phyloP scores from a whole-genome alignment of 2,329 filamentous ascomycete genomes.

The Pseudogymnoascus sp. region DNA sequence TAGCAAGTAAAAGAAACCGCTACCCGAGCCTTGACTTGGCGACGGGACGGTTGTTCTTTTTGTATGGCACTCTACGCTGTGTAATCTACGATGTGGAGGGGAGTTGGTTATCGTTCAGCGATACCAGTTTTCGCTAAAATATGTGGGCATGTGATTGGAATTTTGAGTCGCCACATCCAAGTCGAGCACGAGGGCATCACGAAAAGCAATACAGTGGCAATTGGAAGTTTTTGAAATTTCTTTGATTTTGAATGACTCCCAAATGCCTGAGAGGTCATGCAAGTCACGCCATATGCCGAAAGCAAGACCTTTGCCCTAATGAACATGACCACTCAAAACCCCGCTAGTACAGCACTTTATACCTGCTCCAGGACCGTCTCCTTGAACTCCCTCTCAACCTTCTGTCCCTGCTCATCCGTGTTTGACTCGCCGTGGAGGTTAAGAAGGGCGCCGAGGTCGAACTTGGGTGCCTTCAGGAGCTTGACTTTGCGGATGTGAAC shows the following conservation, averaged over 20 bases:
- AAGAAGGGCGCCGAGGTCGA: conserved; percentile 94
- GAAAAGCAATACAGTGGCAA: background rate
- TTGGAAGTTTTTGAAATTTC: conserved; percentile 22
- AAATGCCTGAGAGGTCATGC: conserved; percentile 27
- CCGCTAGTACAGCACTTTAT: conserved; percentile 46
- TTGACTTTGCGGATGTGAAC: conserved; percentile 99
- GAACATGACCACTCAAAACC: conserved; percentile 29
- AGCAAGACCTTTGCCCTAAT: conserved; percentile 23
- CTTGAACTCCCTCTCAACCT: conserved; percentile 99
- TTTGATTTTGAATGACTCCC: conserved; percentile 28
- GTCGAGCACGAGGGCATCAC: background rate
- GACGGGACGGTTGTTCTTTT: background rate
- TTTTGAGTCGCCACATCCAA: background rate
- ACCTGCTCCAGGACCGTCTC: conserved; percentile 90
- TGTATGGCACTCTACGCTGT: background rate
- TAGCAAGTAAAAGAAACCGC: background rate
- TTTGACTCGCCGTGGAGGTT: conserved; percentile 95
- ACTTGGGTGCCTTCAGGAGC: conserved; percentile 97
- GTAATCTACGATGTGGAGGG: background rate
- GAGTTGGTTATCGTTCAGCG: conserved; percentile 2
- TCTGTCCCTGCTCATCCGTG: conserved; percentile 93
- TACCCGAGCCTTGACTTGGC: conserved; percentile 7
- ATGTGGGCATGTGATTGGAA: conserved; percentile 5
- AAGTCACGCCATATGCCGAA: conserved; percentile 30
- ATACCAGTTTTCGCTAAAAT: conserved; percentile 8